phyloP scores from a whole-genome alignment of 805 yeast species.

The Candida manassasensis region DNA sequence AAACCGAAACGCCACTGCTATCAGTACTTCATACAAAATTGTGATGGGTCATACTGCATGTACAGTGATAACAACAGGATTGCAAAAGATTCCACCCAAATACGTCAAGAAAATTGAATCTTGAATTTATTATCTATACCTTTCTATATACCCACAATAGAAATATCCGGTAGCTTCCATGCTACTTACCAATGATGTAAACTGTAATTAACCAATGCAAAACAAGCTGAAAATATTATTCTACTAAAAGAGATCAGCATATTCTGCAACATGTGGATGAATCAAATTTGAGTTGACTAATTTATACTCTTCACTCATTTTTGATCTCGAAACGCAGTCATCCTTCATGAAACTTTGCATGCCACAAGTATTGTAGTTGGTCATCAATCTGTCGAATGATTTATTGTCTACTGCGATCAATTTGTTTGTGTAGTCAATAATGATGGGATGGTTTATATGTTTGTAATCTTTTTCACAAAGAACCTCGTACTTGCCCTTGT shows the following conservation, averaged over 20 bases:
- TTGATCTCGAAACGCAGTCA: conserved; percentile 1
- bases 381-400: conserved; percentile 35
- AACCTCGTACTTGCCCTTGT: conserved; percentile 10
- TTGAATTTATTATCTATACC: not conserved
- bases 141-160: not conserved
- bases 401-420: conserved; percentile 37
- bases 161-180: not conserved
- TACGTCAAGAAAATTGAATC: too few species aligned
- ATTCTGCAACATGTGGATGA: conserved; percentile 42
- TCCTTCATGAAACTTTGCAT: conserved; percentile 16
- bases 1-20: too few species aligned
- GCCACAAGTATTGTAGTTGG: conserved; percentile 31
- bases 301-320: conserved; percentile 1
- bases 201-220: not conserved
- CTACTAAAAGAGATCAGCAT: conserved; percentile 38
- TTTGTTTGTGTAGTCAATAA: conserved; percentile 35
- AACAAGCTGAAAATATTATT: not conserved
- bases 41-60: too few species aligned
- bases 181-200: not conserved
- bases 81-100: too few species aligned
- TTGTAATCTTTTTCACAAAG: conserved; percentile 5
- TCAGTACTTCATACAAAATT: too few species aligned
- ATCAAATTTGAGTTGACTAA: conserved; percentile 16
- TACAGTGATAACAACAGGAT: too few species aligned
- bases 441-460: conserved; percentile 17